Evolutionary conservation across 1,284 basidiomycete species (phyloP).

Genomic region (Tilletia walkeri): DNA sequence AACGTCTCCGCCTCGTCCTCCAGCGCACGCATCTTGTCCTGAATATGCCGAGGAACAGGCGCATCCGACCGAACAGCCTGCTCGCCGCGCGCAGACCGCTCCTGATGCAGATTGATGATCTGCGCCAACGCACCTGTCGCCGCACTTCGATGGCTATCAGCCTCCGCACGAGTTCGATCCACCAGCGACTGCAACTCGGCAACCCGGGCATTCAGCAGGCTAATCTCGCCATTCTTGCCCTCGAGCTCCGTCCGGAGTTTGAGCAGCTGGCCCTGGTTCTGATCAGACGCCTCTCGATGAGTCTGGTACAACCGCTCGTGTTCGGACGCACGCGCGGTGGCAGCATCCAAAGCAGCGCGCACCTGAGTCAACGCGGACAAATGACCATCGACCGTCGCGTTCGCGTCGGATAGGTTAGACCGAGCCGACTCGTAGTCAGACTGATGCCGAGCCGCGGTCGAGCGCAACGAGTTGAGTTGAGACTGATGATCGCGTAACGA

Average conservation of each 20-base stretch:
- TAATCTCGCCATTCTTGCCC: constrained; percentile 53
- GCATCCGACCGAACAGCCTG: constrained; percentile 5
- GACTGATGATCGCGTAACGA: constrained; percentile 76
- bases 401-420: constrained; percentile 68
- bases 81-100: constrained; percentile 16
- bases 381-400: constrained; percentile 69
- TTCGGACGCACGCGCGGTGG: constrained; percentile 75
- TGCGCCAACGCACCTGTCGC: constrained; percentile 44
- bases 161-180: constrained; percentile 60
- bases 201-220: constrained; percentile 59
- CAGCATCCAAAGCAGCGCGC: constrained; percentile 71
- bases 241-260: constrained; percentile 78
- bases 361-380: constrained; percentile 81
- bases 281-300: constrained; percentile 43
- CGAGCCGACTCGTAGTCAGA: constrained; percentile 71
- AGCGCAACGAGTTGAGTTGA: constrained; percentile 71
- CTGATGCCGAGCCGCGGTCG: constrained; percentile 73
- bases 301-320: constrained; percentile 69
- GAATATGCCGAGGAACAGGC: constrained; percentile 38
- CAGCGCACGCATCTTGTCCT: constrained; percentile 47
- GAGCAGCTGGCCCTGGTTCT: constrained; percentile 64
- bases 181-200: constrained; percentile 71
- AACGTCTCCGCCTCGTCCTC: constrained; percentile 48
- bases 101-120: constrained; percentile 43
- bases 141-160: constrained; percentile 47